Percentiles rank a stretch among this genome's conserved stretches.
Evolutionary conservation across 2,329 filamentous ascomycete species (phyloP).

Genomic region (Beauveria australis): DNA sequence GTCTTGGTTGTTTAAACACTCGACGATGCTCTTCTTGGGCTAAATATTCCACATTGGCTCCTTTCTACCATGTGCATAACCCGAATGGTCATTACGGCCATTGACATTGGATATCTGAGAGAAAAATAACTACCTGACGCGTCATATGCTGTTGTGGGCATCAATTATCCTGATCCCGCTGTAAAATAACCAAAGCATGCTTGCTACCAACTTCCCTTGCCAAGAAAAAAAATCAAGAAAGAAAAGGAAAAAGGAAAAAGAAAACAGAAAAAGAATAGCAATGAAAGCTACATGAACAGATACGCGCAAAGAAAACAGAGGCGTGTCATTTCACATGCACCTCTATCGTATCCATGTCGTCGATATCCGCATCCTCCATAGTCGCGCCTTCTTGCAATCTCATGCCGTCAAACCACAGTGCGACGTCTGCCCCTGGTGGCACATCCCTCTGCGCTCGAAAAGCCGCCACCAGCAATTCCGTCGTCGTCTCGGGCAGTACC

Average conservation of each 20-base stretch:
- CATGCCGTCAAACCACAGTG: constrained; percentile 70
- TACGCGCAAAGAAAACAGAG: background rate
- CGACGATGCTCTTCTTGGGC: no score
- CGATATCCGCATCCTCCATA: constrained; percentile 61
- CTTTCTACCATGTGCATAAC: background rate
- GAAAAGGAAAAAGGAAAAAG: background rate
- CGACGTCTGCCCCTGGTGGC: constrained; percentile 42
- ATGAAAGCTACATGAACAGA: background rate
- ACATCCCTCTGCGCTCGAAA: constrained; percentile 52
- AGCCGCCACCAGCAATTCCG: constrained; percentile 53
- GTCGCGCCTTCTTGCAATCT: constrained; percentile 50
- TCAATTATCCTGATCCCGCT: background rate
- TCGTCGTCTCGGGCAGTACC: constrained; percentile 46
- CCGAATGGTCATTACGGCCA: no score
- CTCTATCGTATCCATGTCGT: constrained; percentile 68
- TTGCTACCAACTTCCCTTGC: background rate
- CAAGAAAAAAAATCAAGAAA: background rate
- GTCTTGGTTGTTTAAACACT: background rate
- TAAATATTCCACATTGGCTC: no score
- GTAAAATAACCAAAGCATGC: background rate
- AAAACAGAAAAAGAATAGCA: background rate
- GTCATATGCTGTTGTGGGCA: background rate
- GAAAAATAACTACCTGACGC: background rate
- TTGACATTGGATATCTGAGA: background rate
- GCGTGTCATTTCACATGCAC: constrained; percentile 46